A percentile compares a stretch with the other conserved stretches of the same genome.
phyloP scores from a whole-genome alignment of 495 filamentous ascomycete genomes.

The Annulohypoxylon moriforme region DNA sequence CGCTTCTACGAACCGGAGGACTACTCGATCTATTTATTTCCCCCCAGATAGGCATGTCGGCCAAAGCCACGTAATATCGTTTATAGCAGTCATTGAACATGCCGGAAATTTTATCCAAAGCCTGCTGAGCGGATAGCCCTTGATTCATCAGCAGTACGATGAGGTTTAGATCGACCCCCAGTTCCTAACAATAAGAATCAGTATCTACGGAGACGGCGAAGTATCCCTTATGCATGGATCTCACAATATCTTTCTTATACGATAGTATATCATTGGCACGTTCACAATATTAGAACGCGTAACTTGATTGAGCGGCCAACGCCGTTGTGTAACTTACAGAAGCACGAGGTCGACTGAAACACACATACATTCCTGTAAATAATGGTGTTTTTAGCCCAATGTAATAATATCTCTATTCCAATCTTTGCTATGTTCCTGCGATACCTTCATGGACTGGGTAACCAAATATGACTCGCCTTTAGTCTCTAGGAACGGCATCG shows the following conservation, averaged over 20 bases:
- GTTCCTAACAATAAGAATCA: neutral
- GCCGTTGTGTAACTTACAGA: neutral
- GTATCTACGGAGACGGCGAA: neutral
- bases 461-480: neutral
- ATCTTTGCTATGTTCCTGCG: too few relatives aligned
- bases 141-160: neutral
- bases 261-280: neutral
- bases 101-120: neutral
- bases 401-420: too few relatives aligned
- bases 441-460: neutral
- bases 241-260: neutral
- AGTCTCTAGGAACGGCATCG: constrained; percentile 23
- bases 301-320: neutral
- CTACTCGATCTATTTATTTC: neutral
- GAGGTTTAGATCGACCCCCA: neutral
- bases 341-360: neutral
- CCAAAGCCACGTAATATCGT: neutral
- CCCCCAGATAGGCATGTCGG: neutral
- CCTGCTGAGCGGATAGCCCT: neutral
- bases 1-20: neutral
- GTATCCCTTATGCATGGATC: neutral
- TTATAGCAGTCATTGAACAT: neutral
- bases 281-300: neutral
- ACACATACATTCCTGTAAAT: neutral
- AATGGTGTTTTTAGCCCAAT: neutral